These are phyloP conservation scores for Sphaerobolus stellatus DNA, from an alignment of 1,284 basidiomycete genomes.

Conservation along the genomic window DNA sequence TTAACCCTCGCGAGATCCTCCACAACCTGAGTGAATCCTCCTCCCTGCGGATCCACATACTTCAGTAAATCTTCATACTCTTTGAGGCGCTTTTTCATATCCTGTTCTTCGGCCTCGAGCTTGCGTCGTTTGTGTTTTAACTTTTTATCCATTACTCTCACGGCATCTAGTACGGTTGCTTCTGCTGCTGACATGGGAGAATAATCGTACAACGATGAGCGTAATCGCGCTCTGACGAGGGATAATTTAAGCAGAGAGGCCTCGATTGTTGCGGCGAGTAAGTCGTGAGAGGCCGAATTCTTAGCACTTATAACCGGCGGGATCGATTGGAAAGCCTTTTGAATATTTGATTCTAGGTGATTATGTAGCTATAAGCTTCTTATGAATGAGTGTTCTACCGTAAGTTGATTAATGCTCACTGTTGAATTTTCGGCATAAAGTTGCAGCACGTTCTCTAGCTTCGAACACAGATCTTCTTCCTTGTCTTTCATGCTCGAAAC, in stretches of 20 bases:
- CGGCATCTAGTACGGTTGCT: slow-evolving; percentile 32
- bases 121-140: slow-evolving; percentile 36
- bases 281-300: slow-evolving; percentile 34
- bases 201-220: slow-evolving; percentile 40
- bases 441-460: not conserved
- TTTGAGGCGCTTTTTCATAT: slow-evolving; percentile 40
- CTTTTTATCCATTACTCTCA: slow-evolving; percentile 33
- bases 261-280: slow-evolving; percentile 45
- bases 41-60: slow-evolving; percentile 40
- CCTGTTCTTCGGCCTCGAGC: slow-evolving; percentile 37
- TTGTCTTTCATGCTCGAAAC: not conserved
- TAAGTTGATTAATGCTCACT: not conserved
- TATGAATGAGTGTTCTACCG: not conserved
- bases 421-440: not conserved
- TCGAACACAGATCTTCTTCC: not conserved
- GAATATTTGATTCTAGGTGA: slow-evolving; percentile 31
- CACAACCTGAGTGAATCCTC: slow-evolving; percentile 47
- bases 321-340: slow-evolving; percentile 28
- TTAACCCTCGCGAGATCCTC: slow-evolving; percentile 48
- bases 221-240: slow-evolving; percentile 40
- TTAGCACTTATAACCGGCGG: slow-evolving; percentile 29
- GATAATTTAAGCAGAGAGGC: slow-evolving; percentile 48
- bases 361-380: slow-evolving; percentile 39
- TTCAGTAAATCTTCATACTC: slow-evolving; percentile 43
- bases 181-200: slow-evolving; percentile 20